Conservation (phyloP, 1,139 yeast species). For the Pichia cactophila region DNA sequence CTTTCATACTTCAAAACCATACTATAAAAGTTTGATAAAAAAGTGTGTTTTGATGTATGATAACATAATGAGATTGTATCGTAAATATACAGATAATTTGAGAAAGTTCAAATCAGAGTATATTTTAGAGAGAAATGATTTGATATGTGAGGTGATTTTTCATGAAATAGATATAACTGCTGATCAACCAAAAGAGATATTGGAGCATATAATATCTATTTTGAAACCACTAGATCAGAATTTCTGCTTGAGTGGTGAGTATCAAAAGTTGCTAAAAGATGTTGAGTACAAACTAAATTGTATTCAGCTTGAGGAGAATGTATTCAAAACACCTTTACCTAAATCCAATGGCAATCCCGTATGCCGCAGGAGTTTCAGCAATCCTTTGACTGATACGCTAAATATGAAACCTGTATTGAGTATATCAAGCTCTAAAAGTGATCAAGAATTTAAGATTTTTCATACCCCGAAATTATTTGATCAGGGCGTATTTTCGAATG, state of each 20-base stretch:
- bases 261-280: not conserved
- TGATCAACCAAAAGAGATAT: constrained; percentile 36
- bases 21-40: constrained; percentile 31
- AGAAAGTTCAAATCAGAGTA: constrained; percentile 36
- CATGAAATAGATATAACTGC: constrained; percentile 15
- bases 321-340: constrained; percentile 4
- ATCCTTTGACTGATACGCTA: constrained; percentile 10
- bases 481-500: constrained; percentile 6
- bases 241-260: constrained; percentile 4
- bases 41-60: constrained; percentile 36
- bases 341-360: not conserved
- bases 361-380: constrained; percentile 11
- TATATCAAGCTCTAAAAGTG: not conserved
- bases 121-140: constrained; percentile 51
- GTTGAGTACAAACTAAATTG: constrained; percentile 3
- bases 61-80: constrained; percentile 35
- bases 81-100: constrained; percentile 35
- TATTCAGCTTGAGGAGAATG: constrained; percentile 3
- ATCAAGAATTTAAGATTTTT: constrained; percentile 7
- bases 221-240: constrained; percentile 8
- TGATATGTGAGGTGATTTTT: constrained; percentile 28
- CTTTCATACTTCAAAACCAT: constrained; percentile 28
- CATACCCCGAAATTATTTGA: constrained; percentile 9
- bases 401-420: constrained; percentile 12
- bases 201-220: constrained; percentile 26